Percentiles rank a stretch among this genome's conserved stretches.
Evolutionary conservation across 805 yeast genomes (phyloP).

Genomic region (Metschnikowia chrysomelidarum): DNA sequence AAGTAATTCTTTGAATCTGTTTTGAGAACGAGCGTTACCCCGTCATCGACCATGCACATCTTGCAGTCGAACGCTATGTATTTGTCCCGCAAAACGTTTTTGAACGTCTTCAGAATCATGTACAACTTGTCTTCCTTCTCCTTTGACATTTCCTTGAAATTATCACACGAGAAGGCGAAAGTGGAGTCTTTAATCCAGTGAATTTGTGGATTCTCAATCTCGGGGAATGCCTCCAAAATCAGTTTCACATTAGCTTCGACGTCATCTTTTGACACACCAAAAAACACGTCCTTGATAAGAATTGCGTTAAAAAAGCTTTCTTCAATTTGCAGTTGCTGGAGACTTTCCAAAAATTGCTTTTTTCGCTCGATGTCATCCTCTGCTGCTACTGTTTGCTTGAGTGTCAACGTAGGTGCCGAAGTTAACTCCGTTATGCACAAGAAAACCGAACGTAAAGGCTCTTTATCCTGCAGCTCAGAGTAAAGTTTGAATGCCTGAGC

Average conservation of each 20-base stretch:
- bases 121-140: slow-evolving; percentile 45
- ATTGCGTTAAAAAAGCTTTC: slow-evolving; percentile 51
- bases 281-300: slow-evolving; percentile 49
- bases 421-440: slow-evolving; percentile 41
- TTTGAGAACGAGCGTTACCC: slow-evolving; percentile 18
- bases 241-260: slow-evolving; percentile 32
- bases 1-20: slow-evolving; percentile 11
- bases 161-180: slow-evolving; percentile 40
- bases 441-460: slow-evolving; percentile 73
- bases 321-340: slow-evolving; percentile 23
- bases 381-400: slow-evolving; percentile 42
- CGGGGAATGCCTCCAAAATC: slow-evolving; percentile 23
- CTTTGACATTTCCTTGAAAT: slow-evolving; percentile 30
- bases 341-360: slow-evolving; percentile 23
- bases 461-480: slow-evolving; percentile 76
- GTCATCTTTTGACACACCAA: slow-evolving; percentile 50
- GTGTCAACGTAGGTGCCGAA: slow-evolving; percentile 41
- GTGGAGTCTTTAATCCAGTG: slow-evolving; percentile 42
- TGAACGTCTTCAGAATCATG: slow-evolving; percentile 36
- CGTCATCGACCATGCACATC: slow-evolving; percentile 42
- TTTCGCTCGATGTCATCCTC: slow-evolving; percentile 21
- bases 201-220: slow-evolving; percentile 26
- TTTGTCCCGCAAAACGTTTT: slow-evolving; percentile 31
- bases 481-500: slow-evolving; percentile 58
- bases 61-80: slow-evolving; percentile 51